These are phyloP conservation scores for Globisporangium mamillatum DNA, from an alignment of 352 stramenopile species.

Conservation along the genomic window DNA sequence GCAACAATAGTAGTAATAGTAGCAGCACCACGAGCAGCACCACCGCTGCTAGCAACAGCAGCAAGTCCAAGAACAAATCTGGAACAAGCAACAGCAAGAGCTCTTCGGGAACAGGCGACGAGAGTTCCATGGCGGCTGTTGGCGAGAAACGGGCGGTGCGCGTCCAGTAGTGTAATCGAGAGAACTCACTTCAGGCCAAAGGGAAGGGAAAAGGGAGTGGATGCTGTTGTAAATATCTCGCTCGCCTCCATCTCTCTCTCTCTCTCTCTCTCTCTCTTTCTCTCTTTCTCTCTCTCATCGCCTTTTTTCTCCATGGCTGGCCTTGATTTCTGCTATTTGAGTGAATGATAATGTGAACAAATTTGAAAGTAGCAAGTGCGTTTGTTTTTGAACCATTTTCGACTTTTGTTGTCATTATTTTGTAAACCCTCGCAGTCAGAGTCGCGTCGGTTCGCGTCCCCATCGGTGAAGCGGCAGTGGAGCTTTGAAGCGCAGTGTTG, in stretches of 20 bases:
- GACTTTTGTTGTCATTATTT: neutral
- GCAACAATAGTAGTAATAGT: neutral
- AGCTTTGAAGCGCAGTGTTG: neutral
- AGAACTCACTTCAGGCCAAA: neutral
- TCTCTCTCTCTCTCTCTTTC: neutral
- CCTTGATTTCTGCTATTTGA: neutral
- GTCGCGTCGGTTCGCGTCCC: neutral
- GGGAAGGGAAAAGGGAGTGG: neutral
- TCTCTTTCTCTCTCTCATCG: neutral
- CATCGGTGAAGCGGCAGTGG: neutral
- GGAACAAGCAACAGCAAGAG: slow-evolving; percentile 8
- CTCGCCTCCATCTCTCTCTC: neutral
- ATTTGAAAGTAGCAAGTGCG: neutral
- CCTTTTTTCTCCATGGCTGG: neutral
- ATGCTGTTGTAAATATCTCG: neutral
- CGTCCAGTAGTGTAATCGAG: neutral
- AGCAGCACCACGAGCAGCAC: neutral
- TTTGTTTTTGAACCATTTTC: neutral
- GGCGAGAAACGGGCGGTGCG: slow-evolving; percentile 10
- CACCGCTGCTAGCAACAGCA: neutral
- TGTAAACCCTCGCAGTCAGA: neutral
- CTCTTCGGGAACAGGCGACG: neutral
- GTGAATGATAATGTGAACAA: slow-evolving; percentile 1
- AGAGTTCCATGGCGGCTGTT: slow-evolving; percentile 5
- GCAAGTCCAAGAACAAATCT: neutral